Base-by-base conservation (phyloP, 2,329 filamentous ascomycete species). In the Microthyrium microscopicum region DNA sequence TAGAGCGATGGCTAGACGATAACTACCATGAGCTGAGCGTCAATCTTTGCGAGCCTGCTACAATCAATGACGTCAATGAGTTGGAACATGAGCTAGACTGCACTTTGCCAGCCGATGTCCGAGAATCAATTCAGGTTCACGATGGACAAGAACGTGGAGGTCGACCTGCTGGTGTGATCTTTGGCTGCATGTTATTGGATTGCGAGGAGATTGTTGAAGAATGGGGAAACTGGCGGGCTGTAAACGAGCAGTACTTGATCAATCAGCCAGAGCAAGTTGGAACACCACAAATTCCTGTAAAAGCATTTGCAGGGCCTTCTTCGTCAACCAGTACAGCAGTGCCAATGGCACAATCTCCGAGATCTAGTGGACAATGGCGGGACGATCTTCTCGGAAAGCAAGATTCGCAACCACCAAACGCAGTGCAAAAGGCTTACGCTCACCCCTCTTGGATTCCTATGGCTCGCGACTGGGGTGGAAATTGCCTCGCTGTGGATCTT, bases 201-300 rank as follows among this genome's bases (percentile, higher is more conserved):
- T 95, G 89, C 50, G 89, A 98, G 55, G 89, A 98, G 52, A 93
- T 98, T 45, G 77, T 93, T 16, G 84, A 94, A 54, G 89, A 98
- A 53, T 95, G 87, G 82, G 78, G 81, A 47, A 91, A 93, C 51
- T 98, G 89, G 89, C 76, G 83, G 46, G 75, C 72, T 41, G 89
- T 98, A 41, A 93, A 93, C 50, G 74, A 87, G 38, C 82, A 94
- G 50, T 93, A 80, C 53, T 66, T 95, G 38, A 65, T 70, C 26
- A 65, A 72, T 25, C 52, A 72, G 22, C 50, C 55, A 13, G 53
- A 58, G 55, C 31, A 59, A 56, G 47, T 65, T 61, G 43, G 62
- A 53, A 26, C 31, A 11, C 73, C 78, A 4, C 63, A 75, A 12
- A 61, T 70, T 15, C 75, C 80, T 3, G 65, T 74, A 33, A 87